Evolutionary conservation across 768 basidiomycete species (phyloP).

Genomic region (Hypholoma fasciculare): DNA sequence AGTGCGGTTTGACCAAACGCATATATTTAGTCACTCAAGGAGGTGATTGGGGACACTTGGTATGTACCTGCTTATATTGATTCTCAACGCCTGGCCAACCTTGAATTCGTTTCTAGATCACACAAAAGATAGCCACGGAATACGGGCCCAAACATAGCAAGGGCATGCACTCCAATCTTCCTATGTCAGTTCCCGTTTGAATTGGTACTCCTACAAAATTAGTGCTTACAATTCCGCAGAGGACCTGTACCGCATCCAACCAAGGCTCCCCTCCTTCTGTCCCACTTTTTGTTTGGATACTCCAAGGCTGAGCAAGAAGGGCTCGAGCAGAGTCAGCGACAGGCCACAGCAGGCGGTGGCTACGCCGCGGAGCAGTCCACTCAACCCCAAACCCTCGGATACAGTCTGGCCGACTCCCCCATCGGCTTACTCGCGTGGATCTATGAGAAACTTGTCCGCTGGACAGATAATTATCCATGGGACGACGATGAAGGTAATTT

Average conservation of each 20-base stretch:
- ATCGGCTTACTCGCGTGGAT: conserved; percentile 37
- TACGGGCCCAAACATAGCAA: conserved; percentile 39
- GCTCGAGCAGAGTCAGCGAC: background rate
- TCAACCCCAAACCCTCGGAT: conserved; percentile 38
- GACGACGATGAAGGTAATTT: conserved; percentile 47
- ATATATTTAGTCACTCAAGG: conserved; percentile 39
- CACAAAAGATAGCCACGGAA: conserved; percentile 20
- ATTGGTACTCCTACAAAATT: background rate
- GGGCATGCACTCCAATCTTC: conserved; percentile 51
- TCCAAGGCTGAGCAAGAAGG: conserved; percentile 21
- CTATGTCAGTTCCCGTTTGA: conserved; percentile 1
- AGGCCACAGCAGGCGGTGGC: conserved; percentile 14
- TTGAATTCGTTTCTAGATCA: conserved; percentile 27
- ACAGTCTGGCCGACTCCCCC: conserved; percentile 44
- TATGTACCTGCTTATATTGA: conserved; percentile 14
- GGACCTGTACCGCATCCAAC: conserved; percentile 23
- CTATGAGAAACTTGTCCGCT: conserved; percentile 2
- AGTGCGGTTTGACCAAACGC: background rate
- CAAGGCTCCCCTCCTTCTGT: conserved; percentile 23
- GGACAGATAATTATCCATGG: conserved; percentile 2
- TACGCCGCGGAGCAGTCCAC: conserved; percentile 30
- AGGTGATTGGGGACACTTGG: conserved; percentile 49
- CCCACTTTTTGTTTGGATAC: conserved; percentile 13
- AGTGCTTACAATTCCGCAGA: background rate
- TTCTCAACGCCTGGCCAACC: conserved; percentile 2